These are phyloP conservation scores for Debaryomyces maramus DNA, from an alignment of 805 yeast genomes.

Conservation along the genomic window DNA sequence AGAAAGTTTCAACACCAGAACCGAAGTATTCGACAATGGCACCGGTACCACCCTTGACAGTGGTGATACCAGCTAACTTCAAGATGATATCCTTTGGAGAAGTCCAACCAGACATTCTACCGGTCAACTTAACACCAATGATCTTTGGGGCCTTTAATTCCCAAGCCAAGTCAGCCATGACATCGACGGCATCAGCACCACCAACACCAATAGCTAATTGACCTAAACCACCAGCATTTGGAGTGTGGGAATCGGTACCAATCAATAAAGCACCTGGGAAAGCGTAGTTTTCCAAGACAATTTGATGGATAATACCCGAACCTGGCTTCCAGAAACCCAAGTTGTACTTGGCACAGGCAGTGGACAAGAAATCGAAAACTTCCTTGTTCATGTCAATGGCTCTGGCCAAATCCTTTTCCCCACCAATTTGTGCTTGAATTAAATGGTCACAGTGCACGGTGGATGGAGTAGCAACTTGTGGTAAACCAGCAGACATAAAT, in stretches of 20 bases:
- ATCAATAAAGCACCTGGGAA: slow-evolving; percentile 96
- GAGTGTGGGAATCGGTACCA: slow-evolving; percentile 98
- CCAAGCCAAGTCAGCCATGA: slow-evolving; percentile 92
- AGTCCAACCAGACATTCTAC: slow-evolving; percentile 91
- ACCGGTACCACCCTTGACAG: slow-evolving; percentile 99
- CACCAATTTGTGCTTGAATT: slow-evolving; percentile 94
- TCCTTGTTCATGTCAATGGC: slow-evolving; percentile 90
- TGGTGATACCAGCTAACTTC: slow-evolving; percentile 88
- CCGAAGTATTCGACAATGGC: slow-evolving; percentile 95
- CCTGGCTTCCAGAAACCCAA: slow-evolving; percentile 99
- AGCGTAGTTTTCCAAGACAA: slow-evolving; percentile 92
- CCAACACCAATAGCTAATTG: slow-evolving; percentile 98
- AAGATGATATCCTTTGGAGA: slow-evolving; percentile 96
- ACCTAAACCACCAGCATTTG: slow-evolving; percentile 98
- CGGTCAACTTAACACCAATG: slow-evolving; percentile 92
- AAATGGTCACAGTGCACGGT: slow-evolving; percentile 98
- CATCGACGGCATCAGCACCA: slow-evolving; percentile 99
- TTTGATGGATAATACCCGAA: slow-evolving; percentile 97
- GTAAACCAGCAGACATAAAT: slow-evolving; percentile 94
- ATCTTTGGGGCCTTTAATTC: slow-evolving; percentile 97
- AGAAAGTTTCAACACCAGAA: slow-evolving; percentile 87
- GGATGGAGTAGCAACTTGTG: slow-evolving; percentile 88
- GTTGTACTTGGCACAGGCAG: slow-evolving; percentile 92
- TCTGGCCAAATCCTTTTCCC: slow-evolving; percentile 77
- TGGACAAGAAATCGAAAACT: slow-evolving; percentile 86